Evolutionary conservation across 306 rosid genomes (phyloP), one percentile per base, ranked within the genome.

Genomic region (Acacia confusa): DNA sequence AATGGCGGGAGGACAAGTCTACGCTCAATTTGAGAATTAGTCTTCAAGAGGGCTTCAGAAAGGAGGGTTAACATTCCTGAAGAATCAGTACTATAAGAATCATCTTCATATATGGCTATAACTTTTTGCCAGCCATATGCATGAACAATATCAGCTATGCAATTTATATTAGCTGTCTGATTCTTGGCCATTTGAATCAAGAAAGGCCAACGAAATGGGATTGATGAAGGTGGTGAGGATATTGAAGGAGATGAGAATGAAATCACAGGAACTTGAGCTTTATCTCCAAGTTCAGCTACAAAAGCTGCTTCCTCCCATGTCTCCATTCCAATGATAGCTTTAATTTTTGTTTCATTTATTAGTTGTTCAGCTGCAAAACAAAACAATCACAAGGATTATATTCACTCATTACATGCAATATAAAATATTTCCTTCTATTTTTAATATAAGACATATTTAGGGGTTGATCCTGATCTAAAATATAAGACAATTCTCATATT

Each of bases 241-340:
- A 82, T 53, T 22, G 88, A 34, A 0, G 89, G 89, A 55, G 89
- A 45, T 55, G 92, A 82, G 78, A 90, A 86, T 78, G 92, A 87
- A 80, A 90, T 72, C 66, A 79, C 75, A 7, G 92, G 89, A 64
- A 90, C 72, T 75, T 85, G 78, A 67, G 85, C 70, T 66, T 67
- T 81, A 67, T 78, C 70, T 82, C 85, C 94, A 68, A 87, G 66
- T 25, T 81, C 88, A 44, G 92, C 94, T 47, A 90, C 94, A 34
- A 85, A 70, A 52, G 91, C 79, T 72, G 89, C 89, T 88, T 88
- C 94, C 55, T 79, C 78, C 94, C 94, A 88, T 64, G 83, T 82
- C 14, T 84, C 87, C 89, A 84, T 83, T 78, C 90, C 92, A 79
- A 90, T 44, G 13, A 90, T 48, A 4, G 76, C 86, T 63, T 85